Evolutionary conservation across 306 rosid species (phyloP).

Genomic region (Parietaria judaica): DNA sequence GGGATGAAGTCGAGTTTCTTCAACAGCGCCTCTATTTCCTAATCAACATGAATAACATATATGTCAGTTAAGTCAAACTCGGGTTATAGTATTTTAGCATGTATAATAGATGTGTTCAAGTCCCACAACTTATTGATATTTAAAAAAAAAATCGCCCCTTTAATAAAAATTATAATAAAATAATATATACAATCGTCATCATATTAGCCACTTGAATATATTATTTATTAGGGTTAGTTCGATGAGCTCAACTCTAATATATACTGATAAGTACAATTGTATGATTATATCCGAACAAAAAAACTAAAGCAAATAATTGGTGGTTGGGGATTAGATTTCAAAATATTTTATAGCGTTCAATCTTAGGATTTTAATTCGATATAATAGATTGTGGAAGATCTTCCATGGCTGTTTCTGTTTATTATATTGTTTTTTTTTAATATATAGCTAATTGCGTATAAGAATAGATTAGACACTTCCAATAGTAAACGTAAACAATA

Average conservation of each 20-base stretch:
- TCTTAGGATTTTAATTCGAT: constrained; percentile 30
- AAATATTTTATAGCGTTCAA: constrained; percentile 24
- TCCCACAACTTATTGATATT: no score
- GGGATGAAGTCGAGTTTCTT: constrained; percentile 53
- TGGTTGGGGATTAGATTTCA: constrained; percentile 36
- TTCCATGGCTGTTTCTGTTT: constrained; percentile 43
- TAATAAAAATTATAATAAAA: no score
- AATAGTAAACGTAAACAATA: constrained; percentile 11
- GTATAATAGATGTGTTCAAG: no score
- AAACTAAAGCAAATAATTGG: constrained; percentile 43
- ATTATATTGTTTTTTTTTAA: constrained; percentile 28
- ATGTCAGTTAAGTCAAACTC: no score
- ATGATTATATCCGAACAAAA: neutral
- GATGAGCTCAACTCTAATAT: constrained; percentile 28
- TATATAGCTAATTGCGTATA: constrained; percentile 1
- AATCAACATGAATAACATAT: constrained; percentile 1
- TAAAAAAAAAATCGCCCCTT: no score
- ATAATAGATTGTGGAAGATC: constrained; percentile 61
- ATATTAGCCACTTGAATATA: neutral
- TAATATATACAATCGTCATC: no score
- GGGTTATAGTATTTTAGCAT: no score
- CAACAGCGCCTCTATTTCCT: constrained; percentile 61
- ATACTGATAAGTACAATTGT: neutral
- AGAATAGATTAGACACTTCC: constrained; percentile 9
- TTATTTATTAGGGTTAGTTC: constrained; percentile 25